Conservation (phyloP, 1,284 basidiomycete species). For the Apiotrichum siamense region DNA sequence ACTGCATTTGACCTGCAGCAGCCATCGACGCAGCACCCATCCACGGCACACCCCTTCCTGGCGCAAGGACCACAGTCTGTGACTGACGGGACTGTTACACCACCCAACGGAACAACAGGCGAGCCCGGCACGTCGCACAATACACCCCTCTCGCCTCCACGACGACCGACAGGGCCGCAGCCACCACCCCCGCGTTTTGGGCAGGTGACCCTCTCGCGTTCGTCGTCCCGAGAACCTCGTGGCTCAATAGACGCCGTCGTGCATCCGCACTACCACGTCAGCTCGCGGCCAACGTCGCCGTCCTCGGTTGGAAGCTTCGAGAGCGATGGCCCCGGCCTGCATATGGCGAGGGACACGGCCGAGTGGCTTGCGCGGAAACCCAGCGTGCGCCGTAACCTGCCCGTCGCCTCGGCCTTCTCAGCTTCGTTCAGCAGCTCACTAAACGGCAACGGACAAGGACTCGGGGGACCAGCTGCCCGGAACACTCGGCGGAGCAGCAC, state of each 20-base stretch:
- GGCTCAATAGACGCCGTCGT: neutral
- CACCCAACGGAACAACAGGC: neutral
- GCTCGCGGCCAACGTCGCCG: neutral
- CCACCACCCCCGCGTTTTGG: neutral
- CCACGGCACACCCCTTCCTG: neutral
- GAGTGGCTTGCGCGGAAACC: conserved; percentile 16
- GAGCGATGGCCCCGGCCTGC: neutral
- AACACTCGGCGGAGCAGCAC: no score
- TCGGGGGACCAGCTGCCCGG: no score
- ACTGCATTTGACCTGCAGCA: neutral
- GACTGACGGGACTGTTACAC: neutral
- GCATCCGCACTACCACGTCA: neutral
- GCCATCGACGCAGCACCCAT: neutral
- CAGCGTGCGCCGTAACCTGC: neutral
- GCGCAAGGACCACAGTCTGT: neutral
- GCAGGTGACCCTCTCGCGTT: neutral
- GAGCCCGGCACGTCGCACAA: neutral
- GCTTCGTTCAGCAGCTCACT: neutral
- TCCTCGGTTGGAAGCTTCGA: neutral
- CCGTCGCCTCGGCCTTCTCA: neutral
- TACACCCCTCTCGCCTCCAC: neutral
- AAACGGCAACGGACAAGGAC: neutral
- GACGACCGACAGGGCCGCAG: neutral
- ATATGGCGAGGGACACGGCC: conserved; percentile 5
- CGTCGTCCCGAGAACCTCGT: neutral